Base-by-base conservation (phyloP, 2,329 filamentous ascomycete genomes). In the Paracamarosporium sp. region DNA sequence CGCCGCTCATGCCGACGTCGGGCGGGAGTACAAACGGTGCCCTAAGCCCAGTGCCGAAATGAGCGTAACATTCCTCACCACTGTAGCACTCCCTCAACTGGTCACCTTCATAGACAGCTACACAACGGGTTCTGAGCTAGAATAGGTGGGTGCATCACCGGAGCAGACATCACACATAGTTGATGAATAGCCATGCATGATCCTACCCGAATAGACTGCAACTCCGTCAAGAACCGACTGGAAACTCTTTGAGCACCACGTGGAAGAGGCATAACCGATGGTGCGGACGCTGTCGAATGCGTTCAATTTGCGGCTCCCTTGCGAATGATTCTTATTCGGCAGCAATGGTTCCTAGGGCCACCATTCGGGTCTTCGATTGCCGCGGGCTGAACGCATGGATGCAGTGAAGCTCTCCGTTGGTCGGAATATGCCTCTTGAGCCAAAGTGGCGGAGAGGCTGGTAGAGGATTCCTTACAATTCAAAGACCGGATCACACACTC, bases 201-300 rank as follows among this genome's bases (percentile, higher is more conserved):
- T 72, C 81, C 81, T 84, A 35, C 73, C 76, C 15, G 76, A 77
- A 56, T 83, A 83, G 4, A 71, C 73, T 50, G 75, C 74, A 44
- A 84, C 77, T 57, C 84, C 82, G 57, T 70, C 55, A 22, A 68
- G 59, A 50, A 63, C 65, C 40, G 53, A 59, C 48, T 59, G 62
- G 43, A 70, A 24, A 44, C 59, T 59, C 51, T 67, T 68, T 28
- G 35, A 70, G 22, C 72, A 74, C 67, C 84, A 86, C 35, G 80
- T 82, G 54, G 80, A 81, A 44, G 82, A 72, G 67, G 84, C 82
- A 66, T 83, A 83, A 11, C 78, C 81, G 53, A 86, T 69, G 46
- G 82, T 78, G 31, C 78, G 76, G 51, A 81, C 79, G 70, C 86
- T 85, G 57, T 78, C 67, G 61, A 78, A 72, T 20, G 70, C 66